Evolutionary conservation across 148 eudicot genomes (phyloP).

Genomic region (Persicaria maculosa): DNA sequence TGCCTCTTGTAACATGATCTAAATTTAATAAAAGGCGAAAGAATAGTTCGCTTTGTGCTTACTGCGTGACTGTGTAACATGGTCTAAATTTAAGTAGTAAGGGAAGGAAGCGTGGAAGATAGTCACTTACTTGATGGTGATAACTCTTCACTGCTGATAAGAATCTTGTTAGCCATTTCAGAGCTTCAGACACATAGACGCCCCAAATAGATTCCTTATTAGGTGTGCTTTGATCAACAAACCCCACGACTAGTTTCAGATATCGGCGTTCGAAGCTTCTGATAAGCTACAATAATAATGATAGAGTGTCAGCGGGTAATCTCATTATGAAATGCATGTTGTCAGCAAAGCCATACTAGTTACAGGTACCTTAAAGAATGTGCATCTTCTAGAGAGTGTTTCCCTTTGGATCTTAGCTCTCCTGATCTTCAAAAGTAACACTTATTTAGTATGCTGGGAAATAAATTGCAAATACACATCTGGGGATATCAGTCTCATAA

Average conservation of each 20-base stretch:
- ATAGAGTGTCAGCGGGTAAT: slow-evolving; percentile 7
- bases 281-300: slow-evolving; percentile 33
- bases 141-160: slow-evolving; percentile 42
- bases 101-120: background rate
- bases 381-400: slow-evolving; percentile 39
- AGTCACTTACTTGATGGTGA: slow-evolving; percentile 63
- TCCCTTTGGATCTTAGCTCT: slow-evolving; percentile 34
- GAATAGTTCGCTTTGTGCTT: background rate
- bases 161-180: slow-evolving; percentile 24
- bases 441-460: slow-evolving; percentile 8
- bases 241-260: slow-evolving; percentile 11
- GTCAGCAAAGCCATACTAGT: background rate
- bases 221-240: slow-evolving; percentile 21
- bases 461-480: background rate
- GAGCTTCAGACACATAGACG: slow-evolving; percentile 33
- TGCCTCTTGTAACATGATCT: background rate
- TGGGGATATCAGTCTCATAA: slow-evolving; percentile 2
- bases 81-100: background rate
- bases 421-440: slow-evolving; percentile 40
- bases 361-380: slow-evolving; percentile 50
- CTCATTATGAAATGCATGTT: background rate
- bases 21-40: background rate
- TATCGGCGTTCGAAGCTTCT: slow-evolving; percentile 21
- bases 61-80: background rate
- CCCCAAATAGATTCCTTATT: slow-evolving; percentile 21